Evolutionary conservation across 148 eudicot genomes (phyloP), one percentile per base, ranked within the genome.

Genomic region (Vaccinium myrtillus): DNA sequence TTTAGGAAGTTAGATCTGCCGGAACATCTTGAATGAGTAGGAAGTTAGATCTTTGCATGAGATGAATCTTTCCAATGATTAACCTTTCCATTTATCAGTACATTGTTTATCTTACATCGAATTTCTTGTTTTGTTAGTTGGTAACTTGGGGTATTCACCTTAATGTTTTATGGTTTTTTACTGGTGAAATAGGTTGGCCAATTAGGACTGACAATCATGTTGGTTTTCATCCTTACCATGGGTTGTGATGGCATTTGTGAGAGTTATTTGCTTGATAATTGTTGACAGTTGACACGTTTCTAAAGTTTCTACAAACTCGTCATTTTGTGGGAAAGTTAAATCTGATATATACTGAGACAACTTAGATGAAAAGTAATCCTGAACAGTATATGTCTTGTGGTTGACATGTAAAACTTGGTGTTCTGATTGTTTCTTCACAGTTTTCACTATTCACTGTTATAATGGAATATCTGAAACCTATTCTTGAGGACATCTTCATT

Each of bases 281-380:
- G 21, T 56, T 50, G 53, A 50, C 1, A 8, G 21, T 56, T 50
- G 53, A 50, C 9, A 8, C 2, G 10, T 50, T 8, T 50, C 53
- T 50, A 50, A 50, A 8, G 53, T 50, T 50, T 50, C 53, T 50
- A 50, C 11, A 10, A 50, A 50, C 53, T 50, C 53, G 11, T 50
- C 53, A 50, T 50, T 50, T 50, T 50, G 53, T 8, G 53, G 9
- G 11, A 8, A 50, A 50, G 53, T 50, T 50, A 50, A 50, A 50
- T 8, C 9, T 1, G 11, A 50, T 50, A 50, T 50, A 50, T 3
- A 73, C 1, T 74, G 11, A 15, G 11, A 30, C 9, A 65, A 81
- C 25, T 61, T 50, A 30, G 53, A 14, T 71, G 83, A 81, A 21
- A 82, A 53, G 16, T 70, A 51, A 30, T 27, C 46, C 55, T 82